These are phyloP conservation scores for Aspergillus proliferans DNA, from an alignment of 2,329 filamentous ascomycete genomes.

Conservation along the genomic window DNA sequence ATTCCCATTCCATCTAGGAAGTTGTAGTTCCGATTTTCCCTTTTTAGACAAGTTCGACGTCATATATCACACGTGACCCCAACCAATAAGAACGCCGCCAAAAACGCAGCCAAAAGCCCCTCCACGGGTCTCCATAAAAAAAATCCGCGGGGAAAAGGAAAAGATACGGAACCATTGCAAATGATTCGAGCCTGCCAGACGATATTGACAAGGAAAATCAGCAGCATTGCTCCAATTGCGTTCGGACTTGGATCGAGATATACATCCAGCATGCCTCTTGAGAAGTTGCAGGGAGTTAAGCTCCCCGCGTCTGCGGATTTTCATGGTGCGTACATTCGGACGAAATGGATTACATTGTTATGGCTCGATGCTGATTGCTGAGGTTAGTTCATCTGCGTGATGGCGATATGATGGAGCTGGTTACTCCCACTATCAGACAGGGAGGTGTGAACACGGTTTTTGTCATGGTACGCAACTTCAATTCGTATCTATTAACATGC, in stretches of 20 bases:
- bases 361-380: constrained; percentile 1
- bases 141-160: too few relatives aligned
- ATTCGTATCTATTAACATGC: background rate
- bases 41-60: too few relatives aligned
- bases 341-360: constrained; percentile 5
- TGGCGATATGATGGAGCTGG: constrained; percentile 55
- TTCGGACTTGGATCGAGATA: background rate
- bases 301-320: constrained; percentile 62
- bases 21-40: too few relatives aligned
- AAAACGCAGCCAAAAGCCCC: too few relatives aligned
- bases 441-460: constrained; percentile 62
- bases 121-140: too few relatives aligned
- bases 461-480: constrained; percentile 40
- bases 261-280: constrained; percentile 26
- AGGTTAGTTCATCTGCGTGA: constrained; percentile 60
- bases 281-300: constrained; percentile 35
- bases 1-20: too few relatives aligned
- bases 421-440: constrained; percentile 49
- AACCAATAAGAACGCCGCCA: too few relatives aligned
- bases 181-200: too few relatives aligned
- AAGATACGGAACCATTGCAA: too few relatives aligned
- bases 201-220: background rate
- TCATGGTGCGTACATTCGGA: constrained; percentile 40
- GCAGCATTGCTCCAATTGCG: background rate
- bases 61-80: too few relatives aligned